Evolutionary conservation across 2,329 filamentous ascomycete genomes (phyloP), one percentile per base, ranked within the genome.

Genomic region (Pseudocercospora fijiensis): DNA sequence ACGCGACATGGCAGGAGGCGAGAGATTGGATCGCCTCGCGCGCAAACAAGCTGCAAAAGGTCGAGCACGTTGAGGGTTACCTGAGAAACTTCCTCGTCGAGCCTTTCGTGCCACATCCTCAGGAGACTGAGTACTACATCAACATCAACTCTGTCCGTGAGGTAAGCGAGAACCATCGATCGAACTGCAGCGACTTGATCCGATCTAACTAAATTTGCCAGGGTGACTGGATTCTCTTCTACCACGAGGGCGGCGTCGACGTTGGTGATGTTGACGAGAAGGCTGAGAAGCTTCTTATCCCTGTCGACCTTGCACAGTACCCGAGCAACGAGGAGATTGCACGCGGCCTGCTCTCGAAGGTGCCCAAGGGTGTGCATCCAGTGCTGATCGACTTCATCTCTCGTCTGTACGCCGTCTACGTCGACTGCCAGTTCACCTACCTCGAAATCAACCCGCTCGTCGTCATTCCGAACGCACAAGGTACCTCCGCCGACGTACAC

Each of bases 201-300:
- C 63, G 47, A 68, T 78, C 79, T 70, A 77, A 72, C 57, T 66
- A 69, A 6, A 66, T 53, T 58, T 49, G 67, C 67, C 78, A 98
- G 95, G 95, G 95, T 77, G 95, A 99, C 82, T 98, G 93, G 92
- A 97, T 99, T 78, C 91, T 99, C 77, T 99, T 99, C 86, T 97
- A 94, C 76, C 92, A 99, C 83, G 95, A 99, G 83, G 95, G 95
- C 85, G 95, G 95, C 90, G 93, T 99, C 72, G 95, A 99, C 81
- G 95, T 99, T 74, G 95, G 95, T 79, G 95, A 99, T 88, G 95
- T 99, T 71, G 95, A 99, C 76, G 92, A 88, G 70, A 99, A 99
- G 86, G 95, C 95, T 69, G 92, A 98, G 87, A 99, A 98, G 90
- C 87, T 99, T 69, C 84, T 99, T 77, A 92, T 99, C 75, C 94